A percentile compares a stretch with the other conserved stretches of the same genome.
These are phyloP conservation scores for Drechslerella coelobrocha DNA, from an alignment of 2,329 filamentous ascomycete species.

Conservation along the genomic window DNA sequence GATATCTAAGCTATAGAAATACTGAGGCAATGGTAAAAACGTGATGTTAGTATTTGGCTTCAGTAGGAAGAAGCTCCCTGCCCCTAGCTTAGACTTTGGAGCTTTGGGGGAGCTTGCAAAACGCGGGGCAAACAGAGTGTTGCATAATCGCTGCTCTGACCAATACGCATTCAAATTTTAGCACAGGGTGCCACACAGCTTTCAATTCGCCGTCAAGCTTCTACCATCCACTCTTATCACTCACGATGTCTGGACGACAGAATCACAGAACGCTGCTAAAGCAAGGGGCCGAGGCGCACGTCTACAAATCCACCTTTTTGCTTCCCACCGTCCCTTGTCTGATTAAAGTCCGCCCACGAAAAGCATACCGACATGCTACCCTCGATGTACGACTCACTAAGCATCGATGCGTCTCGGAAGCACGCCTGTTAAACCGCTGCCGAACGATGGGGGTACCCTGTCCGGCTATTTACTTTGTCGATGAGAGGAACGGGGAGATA, in stretches of 20 bases:
- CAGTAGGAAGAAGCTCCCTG: no score
- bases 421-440: conserved; percentile 80
- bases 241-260: conserved; percentile 53
- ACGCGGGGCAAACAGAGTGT: no score
- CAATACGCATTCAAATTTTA: no score
- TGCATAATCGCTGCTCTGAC: no score
- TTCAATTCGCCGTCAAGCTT: no score
- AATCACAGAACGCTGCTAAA: conserved; percentile 74
- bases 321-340: conserved; percentile 72
- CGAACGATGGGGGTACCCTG: conserved; percentile 79
- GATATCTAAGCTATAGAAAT: not conserved
- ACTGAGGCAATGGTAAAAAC: not conserved
- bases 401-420: conserved; percentile 86
- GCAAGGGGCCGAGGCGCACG: conserved; percentile 93
- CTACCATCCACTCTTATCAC: not conserved
- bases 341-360: conserved; percentile 88
- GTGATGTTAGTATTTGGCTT: not conserved
- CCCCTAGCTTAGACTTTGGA: no score
- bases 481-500: conserved; percentile 72
- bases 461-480: conserved; percentile 77
- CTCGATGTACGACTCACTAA: conserved; percentile 88
- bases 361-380: conserved; percentile 87
- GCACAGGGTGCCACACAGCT: no score
- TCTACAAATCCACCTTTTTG: conserved; percentile 87
- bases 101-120: no score